These are phyloP conservation scores for Trichoderma atrobrunneum DNA, from an alignment of 2,329 filamentous ascomycete species.

Conservation along the genomic window DNA sequence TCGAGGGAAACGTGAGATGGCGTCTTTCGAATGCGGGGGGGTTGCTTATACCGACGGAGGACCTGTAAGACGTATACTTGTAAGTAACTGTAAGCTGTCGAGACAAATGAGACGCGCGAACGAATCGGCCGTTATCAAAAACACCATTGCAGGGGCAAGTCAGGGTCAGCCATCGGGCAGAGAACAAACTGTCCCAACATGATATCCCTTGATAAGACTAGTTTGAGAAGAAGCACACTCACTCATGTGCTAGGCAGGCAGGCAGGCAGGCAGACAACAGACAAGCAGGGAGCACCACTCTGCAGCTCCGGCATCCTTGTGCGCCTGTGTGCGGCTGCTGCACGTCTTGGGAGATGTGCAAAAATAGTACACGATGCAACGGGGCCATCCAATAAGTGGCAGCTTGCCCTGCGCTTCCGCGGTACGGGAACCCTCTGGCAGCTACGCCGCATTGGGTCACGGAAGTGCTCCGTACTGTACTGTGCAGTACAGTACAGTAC, in stretches of 20 bases:
- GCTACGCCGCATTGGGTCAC: background rate
- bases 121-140: background rate
- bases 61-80: background rate
- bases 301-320: slow-evolving; percentile 17
- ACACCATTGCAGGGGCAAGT: background rate
- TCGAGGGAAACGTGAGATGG: background rate
- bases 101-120: background rate
- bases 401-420: slow-evolving; percentile 4
- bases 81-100: background rate
- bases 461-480: slow-evolving; percentile 5
- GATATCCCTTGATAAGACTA: slow-evolving; percentile 8
- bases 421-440: background rate
- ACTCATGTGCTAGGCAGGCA: background rate
- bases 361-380: slow-evolving; percentile 12
- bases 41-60: background rate
- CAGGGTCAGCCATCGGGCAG: background rate
- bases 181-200: background rate
- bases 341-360: slow-evolving; percentile 12
- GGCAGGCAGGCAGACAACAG: background rate
- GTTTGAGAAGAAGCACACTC: background rate
- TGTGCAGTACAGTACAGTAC: background rate
- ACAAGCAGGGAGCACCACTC: background rate
- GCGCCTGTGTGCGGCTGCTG: slow-evolving; percentile 9
- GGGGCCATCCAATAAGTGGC: background rate
- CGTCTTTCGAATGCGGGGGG: slow-evolving; percentile 9